Conservation (phyloP, 2,329 filamentous ascomycete species). For the Talaromyces islandicus region DNA sequence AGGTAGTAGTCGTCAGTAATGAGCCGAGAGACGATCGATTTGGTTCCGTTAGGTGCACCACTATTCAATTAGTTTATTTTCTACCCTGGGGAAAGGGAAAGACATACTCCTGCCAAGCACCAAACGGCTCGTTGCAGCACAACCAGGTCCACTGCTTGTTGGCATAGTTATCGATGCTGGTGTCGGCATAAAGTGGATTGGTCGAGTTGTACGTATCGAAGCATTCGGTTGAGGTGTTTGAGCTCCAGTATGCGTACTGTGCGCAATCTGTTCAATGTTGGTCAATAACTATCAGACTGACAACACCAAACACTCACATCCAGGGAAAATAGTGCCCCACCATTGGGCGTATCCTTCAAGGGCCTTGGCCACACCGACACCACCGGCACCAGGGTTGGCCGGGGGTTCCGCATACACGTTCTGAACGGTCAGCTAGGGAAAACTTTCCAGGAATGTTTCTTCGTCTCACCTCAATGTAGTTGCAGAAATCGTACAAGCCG, state of each 20-base stretch:
- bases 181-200: constrained; percentile 48
- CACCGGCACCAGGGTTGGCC: constrained; percentile 31
- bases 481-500: constrained; percentile 39
- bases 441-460: constrained; percentile 1
- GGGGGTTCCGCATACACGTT: constrained; percentile 24
- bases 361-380: constrained; percentile 51
- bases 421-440: constrained; percentile 18
- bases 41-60: constrained; percentile 41
- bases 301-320: constrained; percentile 33
- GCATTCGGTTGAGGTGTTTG: constrained; percentile 42
- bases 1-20: constrained; percentile 49
- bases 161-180: constrained; percentile 38
- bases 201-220: constrained; percentile 48
- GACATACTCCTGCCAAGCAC: constrained; percentile 50
- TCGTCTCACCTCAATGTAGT: constrained; percentile 42
- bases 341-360: constrained; percentile 52
- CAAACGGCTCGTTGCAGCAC: constrained; percentile 58
- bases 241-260: constrained; percentile 44
- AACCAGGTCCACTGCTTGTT: constrained; percentile 57
- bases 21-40: constrained; percentile 49
- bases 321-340: constrained; percentile 44
- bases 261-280: constrained; percentile 36
- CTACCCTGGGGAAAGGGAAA: too few species aligned
- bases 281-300: not conserved
- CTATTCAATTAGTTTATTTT: constrained; percentile 22